phyloP scores from a whole-genome alignment of 225 moss, liverwort and hornwort genomes.

The Asterella californica region DNA sequence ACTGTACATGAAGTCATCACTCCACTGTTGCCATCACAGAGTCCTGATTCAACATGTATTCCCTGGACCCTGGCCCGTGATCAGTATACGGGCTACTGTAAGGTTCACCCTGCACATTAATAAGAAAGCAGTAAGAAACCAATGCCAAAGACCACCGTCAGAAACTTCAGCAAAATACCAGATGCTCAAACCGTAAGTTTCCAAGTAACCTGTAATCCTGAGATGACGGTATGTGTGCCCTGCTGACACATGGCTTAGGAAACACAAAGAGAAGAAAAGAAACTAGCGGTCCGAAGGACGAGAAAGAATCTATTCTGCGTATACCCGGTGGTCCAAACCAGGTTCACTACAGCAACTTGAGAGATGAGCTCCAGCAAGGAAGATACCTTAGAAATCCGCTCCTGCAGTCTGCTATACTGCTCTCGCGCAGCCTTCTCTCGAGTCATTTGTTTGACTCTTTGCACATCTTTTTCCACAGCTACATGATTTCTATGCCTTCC shows the following conservation, averaged over 20 bases:
- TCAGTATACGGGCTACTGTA: slow-evolving; percentile 9
- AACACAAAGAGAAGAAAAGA: background rate
- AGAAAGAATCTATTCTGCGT: too few relatives aligned
- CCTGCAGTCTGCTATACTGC: slow-evolving; percentile 34
- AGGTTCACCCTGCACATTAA: slow-evolving; percentile 26
- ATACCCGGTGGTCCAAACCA: background rate
- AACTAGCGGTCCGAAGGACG: background rate
- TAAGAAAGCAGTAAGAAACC: background rate
- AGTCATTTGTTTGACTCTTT: slow-evolving; percentile 30
- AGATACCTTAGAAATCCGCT: slow-evolving; percentile 33
- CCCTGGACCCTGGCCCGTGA: slow-evolving; percentile 17
- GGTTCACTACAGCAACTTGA: too few relatives aligned
- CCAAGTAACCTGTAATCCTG: background rate
- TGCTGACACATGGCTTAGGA: too few relatives aligned
- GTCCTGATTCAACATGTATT: slow-evolving; percentile 24
- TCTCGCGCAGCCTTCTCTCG: slow-evolving; percentile 39
- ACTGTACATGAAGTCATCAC: slow-evolving; percentile 14
- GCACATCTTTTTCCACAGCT: slow-evolving; percentile 36
- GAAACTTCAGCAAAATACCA: too few relatives aligned
- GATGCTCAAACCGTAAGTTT: background rate
- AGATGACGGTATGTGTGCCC: background rate
- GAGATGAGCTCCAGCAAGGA: background rate
- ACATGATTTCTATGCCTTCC: slow-evolving; percentile 30
- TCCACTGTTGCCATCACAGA: slow-evolving; percentile 18
- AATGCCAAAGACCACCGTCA: too few relatives aligned